Evolutionary conservation across 2,329 filamentous ascomycete species (phyloP), one percentile per base, ranked within the genome.

Genomic region (Fusarium sp.): DNA sequence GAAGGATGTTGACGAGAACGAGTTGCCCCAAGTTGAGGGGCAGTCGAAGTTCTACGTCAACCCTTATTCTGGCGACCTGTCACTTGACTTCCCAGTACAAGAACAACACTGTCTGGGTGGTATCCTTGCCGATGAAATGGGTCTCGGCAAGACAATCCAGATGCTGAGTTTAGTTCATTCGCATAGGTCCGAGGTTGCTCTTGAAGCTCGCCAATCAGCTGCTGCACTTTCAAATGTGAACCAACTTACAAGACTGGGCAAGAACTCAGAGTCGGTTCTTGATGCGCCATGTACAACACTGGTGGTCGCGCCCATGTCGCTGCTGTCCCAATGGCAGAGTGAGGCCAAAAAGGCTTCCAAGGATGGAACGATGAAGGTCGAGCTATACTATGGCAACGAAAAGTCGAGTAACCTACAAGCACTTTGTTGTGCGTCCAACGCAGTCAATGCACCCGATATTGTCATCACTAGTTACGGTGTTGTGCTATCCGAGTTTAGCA

Each of bases 91-190:
- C 72, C 96, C 96, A 1, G 88, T 90, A 4, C 96, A 99, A 77
- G 94, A 98, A 75, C 96, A 98, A 77, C 93, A 97, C 77, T 99
- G 96, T 73, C 84, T 97, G 0, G 96, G 96, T 46, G 96, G 96
- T 8, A 93, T 99, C 61, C 83, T 99, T 44, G 96, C 96, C 11
- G 96, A 99, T 76, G 92, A 98, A 81, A 99, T 99, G 96, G 96
- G 96, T 49, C 85, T 99, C 3, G 96, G 96, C 34, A 99, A 99
- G 83, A 99, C 96, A 0, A 98, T 99, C 56, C 95, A 99, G 77
- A 98, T 99, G 94, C 88, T 99, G 67, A 96, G 94, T 80, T 83
- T 99, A 52, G 88, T 99, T 8, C 96, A 99, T 78, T 89, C 93
- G 0, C 93, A 98, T 78, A 89, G 88, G 67, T 91, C 89, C 6